Conservation (phyloP, 1,139 yeast genomes). For the Lodderomyces elongisporus region DNA sequence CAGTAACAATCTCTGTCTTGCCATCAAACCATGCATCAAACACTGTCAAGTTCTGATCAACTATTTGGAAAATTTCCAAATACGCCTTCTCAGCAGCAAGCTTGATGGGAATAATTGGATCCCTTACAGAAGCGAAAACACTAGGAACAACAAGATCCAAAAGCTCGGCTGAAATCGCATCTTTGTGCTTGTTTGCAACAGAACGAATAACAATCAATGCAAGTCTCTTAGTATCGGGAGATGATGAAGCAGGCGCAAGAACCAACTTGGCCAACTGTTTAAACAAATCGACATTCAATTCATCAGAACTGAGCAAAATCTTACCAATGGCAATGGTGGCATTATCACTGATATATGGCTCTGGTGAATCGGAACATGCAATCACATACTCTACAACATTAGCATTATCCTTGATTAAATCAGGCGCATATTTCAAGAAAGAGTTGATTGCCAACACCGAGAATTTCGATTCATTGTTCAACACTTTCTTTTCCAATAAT, state of each 20-base stretch:
- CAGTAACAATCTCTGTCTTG: conserved; percentile 26
- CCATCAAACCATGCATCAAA: conserved; percentile 60
- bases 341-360: conserved; percentile 66
- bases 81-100: conserved; percentile 93
- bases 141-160: conserved; percentile 62
- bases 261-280: conserved; percentile 47
- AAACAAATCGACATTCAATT: conserved; percentile 25
- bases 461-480: conserved; percentile 51
- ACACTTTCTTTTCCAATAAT: conserved; percentile 58
- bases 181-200: conserved; percentile 46
- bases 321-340: conserved; percentile 84
- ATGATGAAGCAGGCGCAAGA: conserved; percentile 51
- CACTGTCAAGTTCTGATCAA: conserved; percentile 52
- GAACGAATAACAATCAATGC: conserved; percentile 75
- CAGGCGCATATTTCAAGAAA: conserved; percentile 73
- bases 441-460: conserved; percentile 73
- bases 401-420: conserved; percentile 23
- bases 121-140: conserved; percentile 79
- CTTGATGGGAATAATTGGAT: conserved; percentile 81
- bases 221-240: conserved; percentile 78
- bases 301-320: conserved; percentile 44
- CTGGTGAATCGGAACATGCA: conserved; percentile 39
- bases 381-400: conserved; percentile 35
- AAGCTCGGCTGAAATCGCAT: conserved; percentile 41
- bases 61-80: conserved; percentile 66